Percentiles rank a stretch among this genome's conserved stretches.
Evolutionary conservation across 768 basidiomycete genomes (phyloP).

Genomic region (Kwoniella dejecticola): DNA sequence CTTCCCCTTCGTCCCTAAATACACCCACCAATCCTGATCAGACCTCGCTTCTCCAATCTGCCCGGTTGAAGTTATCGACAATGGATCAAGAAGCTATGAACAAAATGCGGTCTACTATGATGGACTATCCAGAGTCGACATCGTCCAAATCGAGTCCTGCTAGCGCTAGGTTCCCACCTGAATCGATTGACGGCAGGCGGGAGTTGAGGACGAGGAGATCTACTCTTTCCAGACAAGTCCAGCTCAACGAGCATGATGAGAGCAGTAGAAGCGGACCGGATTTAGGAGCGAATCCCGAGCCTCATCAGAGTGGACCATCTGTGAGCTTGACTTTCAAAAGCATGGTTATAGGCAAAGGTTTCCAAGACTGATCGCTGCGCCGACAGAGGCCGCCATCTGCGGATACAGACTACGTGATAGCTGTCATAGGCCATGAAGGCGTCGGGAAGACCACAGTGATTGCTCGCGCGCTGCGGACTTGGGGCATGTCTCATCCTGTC

Average conservation of each 20-base stretch:
- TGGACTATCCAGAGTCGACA: slow-evolving; percentile 22
- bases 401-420: slow-evolving; percentile 58
- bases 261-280: neutral
- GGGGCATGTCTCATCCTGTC: slow-evolving; percentile 47
- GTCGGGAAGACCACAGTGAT: slow-evolving; percentile 88
- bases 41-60: slow-evolving; percentile 29
- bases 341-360: too few relatives aligned
- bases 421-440: slow-evolving; percentile 73
- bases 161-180: slow-evolving; percentile 18
- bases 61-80: slow-evolving; percentile 31
- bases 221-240: slow-evolving; percentile 25
- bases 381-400: neutral
- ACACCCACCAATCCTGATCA: slow-evolving; percentile 1
- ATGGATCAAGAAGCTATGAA: slow-evolving; percentile 47
- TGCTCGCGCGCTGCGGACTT: slow-evolving; percentile 70
- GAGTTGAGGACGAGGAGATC: slow-evolving; percentile 27
- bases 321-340: neutral
- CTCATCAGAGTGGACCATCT: neutral
- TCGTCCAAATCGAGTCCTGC: slow-evolving; percentile 25
- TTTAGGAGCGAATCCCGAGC: slow-evolving; percentile 11
- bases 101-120: slow-evolving; percentile 34
- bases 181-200: neutral
- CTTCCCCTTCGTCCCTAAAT: neutral
- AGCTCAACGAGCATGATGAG: neutral
- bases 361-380: neutral